phyloP scores from a whole-genome alignment of 2,329 filamentous ascomycete genomes.

The Aspergillus aculeatinus region DNA sequence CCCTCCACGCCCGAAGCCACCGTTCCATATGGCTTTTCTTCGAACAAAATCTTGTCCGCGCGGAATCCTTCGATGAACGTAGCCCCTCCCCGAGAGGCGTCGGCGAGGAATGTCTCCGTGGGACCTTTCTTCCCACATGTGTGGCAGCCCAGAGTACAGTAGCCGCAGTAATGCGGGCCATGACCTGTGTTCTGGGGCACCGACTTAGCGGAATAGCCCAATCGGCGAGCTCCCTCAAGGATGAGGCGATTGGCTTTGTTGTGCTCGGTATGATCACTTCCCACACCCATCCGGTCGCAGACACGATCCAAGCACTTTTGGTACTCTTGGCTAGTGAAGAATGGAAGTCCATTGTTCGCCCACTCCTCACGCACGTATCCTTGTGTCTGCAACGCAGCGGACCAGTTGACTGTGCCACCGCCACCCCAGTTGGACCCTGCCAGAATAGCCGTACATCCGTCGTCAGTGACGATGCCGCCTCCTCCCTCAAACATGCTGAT shows the following conservation, averaged over 20 bases:
- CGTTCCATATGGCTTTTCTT: constrained; percentile 50
- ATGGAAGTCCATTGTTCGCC: constrained; percentile 66
- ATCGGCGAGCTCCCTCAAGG: constrained; percentile 70
- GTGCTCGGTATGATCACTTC: constrained; percentile 64
- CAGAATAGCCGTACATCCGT: constrained; percentile 60
- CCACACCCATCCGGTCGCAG: constrained; percentile 74
- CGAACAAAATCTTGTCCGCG: constrained; percentile 70
- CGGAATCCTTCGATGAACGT: constrained; percentile 81
- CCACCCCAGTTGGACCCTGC: constrained; percentile 78
- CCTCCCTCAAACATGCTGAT: constrained; percentile 69
- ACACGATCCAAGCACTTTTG: constrained; percentile 79
- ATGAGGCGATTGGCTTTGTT: constrained; percentile 70
- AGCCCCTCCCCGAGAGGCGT: constrained; percentile 74
- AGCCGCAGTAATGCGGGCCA: constrained; percentile 70
- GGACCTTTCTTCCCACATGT: constrained; percentile 77
- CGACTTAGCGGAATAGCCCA: constrained; percentile 68
- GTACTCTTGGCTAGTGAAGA: constrained; percentile 72
- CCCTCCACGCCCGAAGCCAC: constrained; percentile 71
- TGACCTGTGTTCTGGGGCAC: constrained; percentile 80
- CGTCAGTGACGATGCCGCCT: constrained; percentile 57
- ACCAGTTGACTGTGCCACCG: constrained; percentile 88
- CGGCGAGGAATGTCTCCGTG: constrained; percentile 72
- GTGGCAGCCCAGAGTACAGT: constrained; percentile 60
- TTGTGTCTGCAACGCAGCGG: constrained; percentile 65
- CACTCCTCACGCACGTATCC: constrained; percentile 77